These are phyloP conservation scores for Panicum miliaceum DNA, from an alignment of 176 grass and related monocot genomes.

Conservation along the genomic window DNA sequence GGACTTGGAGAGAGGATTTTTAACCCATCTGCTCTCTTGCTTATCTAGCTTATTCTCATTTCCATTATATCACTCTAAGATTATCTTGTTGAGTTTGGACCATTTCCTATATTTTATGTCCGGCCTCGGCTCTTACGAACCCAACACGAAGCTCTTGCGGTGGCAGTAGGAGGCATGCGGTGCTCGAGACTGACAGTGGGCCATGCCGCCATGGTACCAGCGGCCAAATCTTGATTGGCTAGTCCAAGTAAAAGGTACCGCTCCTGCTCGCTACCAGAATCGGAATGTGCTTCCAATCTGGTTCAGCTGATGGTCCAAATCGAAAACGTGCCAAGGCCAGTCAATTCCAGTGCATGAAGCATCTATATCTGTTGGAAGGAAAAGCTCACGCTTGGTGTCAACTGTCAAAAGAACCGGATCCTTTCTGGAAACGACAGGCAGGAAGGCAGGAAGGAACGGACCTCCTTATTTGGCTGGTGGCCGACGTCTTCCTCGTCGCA, in stretches of 20 bases:
- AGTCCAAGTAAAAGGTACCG: neutral
- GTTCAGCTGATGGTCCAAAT: neutral
- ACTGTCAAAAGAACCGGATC: conserved; percentile 13
- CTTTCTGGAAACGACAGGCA: conserved; percentile 11
- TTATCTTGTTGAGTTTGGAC: too few relatives aligned
- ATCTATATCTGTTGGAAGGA: conserved; percentile 17
- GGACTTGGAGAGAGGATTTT: too few relatives aligned
- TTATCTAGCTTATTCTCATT: too few relatives aligned
- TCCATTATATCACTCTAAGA: too few relatives aligned
- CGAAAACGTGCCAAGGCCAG: neutral
- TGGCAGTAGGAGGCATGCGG: neutral
- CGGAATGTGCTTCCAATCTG: neutral
- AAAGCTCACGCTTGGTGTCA: neutral
- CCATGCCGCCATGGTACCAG: neutral
- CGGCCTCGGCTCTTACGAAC: too few relatives aligned
- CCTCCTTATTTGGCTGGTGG: neutral
- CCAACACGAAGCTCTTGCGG: too few relatives aligned
- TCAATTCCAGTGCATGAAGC: conserved; percentile 5
- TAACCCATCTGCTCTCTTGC: too few relatives aligned
- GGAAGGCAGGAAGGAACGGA: conserved; percentile 3
- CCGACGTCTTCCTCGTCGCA: neutral
- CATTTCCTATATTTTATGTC: too few relatives aligned
- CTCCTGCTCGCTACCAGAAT: neutral
- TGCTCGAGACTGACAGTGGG: neutral
- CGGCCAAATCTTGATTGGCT: neutral